Evolutionary conservation across 106 monocot species (phyloP).

Genomic region (Dioscorea zingiberensis): DNA sequence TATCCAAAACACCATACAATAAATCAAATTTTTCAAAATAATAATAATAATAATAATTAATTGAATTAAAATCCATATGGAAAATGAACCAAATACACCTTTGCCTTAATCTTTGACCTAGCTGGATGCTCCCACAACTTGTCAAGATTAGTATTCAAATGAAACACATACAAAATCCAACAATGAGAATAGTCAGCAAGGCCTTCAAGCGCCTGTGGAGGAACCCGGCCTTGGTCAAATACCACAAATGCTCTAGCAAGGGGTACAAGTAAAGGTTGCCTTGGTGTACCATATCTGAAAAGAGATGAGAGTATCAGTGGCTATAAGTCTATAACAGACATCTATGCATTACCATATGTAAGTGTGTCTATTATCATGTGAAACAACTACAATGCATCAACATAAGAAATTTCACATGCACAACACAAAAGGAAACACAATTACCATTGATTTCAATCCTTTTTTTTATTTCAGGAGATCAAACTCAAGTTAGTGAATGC

Average conservation of each 20-base stretch:
- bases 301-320: not conserved
- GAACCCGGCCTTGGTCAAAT: slow-evolving; percentile 55
- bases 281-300: slow-evolving; percentile 95
- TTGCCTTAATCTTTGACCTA: slow-evolving; percentile 88
- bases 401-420: too few species aligned
- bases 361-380: too few species aligned
- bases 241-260: slow-evolving; percentile 82
- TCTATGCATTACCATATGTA: too few species aligned
- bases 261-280: slow-evolving; percentile 85
- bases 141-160: slow-evolving; percentile 92
- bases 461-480: too few species aligned
- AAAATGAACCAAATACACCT: slow-evolving; percentile 35
- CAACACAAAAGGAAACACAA: too few species aligned
- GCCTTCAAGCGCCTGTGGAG: slow-evolving; percentile 67
- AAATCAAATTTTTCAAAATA: not conserved
- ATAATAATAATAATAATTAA: too few species aligned
- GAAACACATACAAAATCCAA: slow-evolving; percentile 93
- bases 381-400: too few species aligned
- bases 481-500: too few species aligned
- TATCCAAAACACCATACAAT: slow-evolving; percentile 11
- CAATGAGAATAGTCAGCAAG: slow-evolving; percentile 83
- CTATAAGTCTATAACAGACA: not conserved
- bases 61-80: not conserved
- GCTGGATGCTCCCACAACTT: slow-evolving; percentile 83
- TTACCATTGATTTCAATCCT: too few species aligned